Evolutionary conservation across 2,329 filamentous ascomycete species (phyloP).

Genomic region (Aspergillus texensis): DNA sequence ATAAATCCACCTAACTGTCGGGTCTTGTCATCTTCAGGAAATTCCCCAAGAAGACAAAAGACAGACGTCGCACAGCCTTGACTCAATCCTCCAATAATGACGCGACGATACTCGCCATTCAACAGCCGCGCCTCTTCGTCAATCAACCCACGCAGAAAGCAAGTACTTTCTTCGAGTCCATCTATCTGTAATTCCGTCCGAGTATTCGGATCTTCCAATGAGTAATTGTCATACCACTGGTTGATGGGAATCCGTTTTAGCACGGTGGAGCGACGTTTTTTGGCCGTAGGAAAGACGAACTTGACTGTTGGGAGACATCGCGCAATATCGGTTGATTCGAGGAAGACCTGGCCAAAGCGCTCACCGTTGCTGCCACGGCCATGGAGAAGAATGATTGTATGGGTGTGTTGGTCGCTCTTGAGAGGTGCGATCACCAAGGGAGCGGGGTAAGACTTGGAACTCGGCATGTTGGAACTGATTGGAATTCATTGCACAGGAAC

Average conservation of each 20-base stretch:
- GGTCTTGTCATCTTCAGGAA: slow-evolving; percentile 8
- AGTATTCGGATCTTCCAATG: slow-evolving; percentile 44
- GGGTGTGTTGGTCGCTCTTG: slow-evolving; percentile 27
- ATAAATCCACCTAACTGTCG: slow-evolving; percentile 46
- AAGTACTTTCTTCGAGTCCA: slow-evolving; percentile 48
- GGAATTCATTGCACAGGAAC: background rate
- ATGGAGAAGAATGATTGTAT: slow-evolving; percentile 47
- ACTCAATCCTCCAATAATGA: slow-evolving; percentile 57
- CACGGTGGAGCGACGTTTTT: slow-evolving; percentile 46
- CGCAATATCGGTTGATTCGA: slow-evolving; percentile 25
- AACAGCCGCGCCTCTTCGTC: slow-evolving; percentile 32
- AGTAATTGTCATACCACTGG: slow-evolving; percentile 57
- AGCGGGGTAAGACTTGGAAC: slow-evolving; percentile 17
- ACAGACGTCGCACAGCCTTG: slow-evolving; percentile 56
- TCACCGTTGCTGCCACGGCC: slow-evolving; percentile 41
- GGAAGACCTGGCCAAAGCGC: slow-evolving; percentile 38
- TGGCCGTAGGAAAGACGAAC: slow-evolving; percentile 57
- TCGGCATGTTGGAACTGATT: background rate
- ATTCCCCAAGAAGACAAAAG: slow-evolving; percentile 46
- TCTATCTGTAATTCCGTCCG: slow-evolving; percentile 48
- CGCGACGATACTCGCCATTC: slow-evolving; percentile 34
- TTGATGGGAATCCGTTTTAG: slow-evolving; percentile 49
- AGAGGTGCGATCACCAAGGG: slow-evolving; percentile 23
- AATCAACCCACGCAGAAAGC: slow-evolving; percentile 40
- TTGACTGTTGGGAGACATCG: slow-evolving; percentile 34